Base-by-base conservation (phyloP, 768 basidiomycete species). In the Panaeolus papilionaceus region DNA sequence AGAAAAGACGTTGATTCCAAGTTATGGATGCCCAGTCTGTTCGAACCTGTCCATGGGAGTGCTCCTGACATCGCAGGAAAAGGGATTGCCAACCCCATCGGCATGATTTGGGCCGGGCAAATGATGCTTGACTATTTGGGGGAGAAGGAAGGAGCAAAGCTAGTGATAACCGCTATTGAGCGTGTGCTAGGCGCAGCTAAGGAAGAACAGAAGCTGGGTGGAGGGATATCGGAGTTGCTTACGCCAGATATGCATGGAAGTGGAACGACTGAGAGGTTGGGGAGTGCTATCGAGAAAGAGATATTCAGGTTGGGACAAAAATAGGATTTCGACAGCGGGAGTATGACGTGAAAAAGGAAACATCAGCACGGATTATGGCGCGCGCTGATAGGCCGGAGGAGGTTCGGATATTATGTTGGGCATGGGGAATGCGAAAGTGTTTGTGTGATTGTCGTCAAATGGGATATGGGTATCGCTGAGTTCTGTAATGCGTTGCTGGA, bases 21-120 rank as follows among this genome's bases (percentile, higher is more conserved):
- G 58, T 76, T 77, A 49, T 81, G 79, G 80, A 76, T 79, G 69
- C 86, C 86, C 0, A 84, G 83, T 61, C 73, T 86, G 69, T 87
- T 87, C 68, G 86, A 87, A 70, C 85, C 87, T 6, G 84, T 87
- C 11, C 86, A 87, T 68, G 87, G 87, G 14, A 84, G 85, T 37
- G 87, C 87, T 1, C 86, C 86, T 14, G 87, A 88, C 71, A 88
- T 88, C 66, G 83, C 82, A 11, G 86, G 86, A 18, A 81, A 79
- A 71, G 84, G 83, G 0, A 82, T 87, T 44, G 84, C 87, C 1
- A 88, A 87, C 69, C 86, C 86, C 1, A 77, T 88, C 20, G 86
- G 82, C 4, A 85, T 86, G 74, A 85, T 88, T 65, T 87, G 85
- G 87, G 84, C 84, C 0, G 80, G 82, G 23, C 85, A 86, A 76